Evolutionary conservation across 129 eudicot species (phyloP).

Genomic region (Dittrichia graveolens): DNA sequence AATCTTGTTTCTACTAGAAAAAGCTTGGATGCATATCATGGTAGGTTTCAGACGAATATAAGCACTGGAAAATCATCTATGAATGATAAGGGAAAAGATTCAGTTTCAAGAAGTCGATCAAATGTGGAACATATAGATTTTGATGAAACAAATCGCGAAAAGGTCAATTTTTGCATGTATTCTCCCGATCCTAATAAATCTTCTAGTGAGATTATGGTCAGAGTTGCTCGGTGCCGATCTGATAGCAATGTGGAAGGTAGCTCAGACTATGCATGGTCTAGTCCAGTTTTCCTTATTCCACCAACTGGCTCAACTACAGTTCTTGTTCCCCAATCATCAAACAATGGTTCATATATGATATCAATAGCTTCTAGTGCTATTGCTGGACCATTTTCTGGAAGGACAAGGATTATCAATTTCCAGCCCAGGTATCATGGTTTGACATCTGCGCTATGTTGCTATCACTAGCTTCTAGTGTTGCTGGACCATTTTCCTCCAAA

Average conservation of each 20-base stretch:
- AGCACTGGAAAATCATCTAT: slow-evolving; percentile 24
- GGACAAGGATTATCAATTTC: slow-evolving; percentile 84
- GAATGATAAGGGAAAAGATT: slow-evolving; percentile 14
- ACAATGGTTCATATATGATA: slow-evolving; percentile 54
- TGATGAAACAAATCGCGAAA: slow-evolving; percentile 42
- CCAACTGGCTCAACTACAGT: slow-evolving; percentile 83
- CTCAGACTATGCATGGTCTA: slow-evolving; percentile 65
- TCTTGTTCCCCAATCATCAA: slow-evolving; percentile 72
- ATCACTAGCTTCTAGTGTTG: neutral
- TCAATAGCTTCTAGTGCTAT: slow-evolving; percentile 76
- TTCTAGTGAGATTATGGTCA: slow-evolving; percentile 74
- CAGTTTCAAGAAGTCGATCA: slow-evolving; percentile 38
- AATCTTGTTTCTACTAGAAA: slow-evolving; percentile 49
- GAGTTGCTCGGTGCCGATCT: slow-evolving; percentile 51
- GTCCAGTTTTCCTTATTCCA: slow-evolving; percentile 77
- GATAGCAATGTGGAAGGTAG: slow-evolving; percentile 37
- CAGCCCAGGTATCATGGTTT: slow-evolving; percentile 71
- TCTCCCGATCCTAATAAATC: slow-evolving; percentile 75
- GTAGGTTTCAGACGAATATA: slow-evolving; percentile 21
- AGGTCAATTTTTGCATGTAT: slow-evolving; percentile 69
- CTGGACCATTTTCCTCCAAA: neutral
- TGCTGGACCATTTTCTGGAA: slow-evolving; percentile 76
- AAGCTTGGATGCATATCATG: slow-evolving; percentile 29
- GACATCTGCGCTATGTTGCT: neutral
- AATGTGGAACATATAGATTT: slow-evolving; percentile 38